A percentile compares a stretch with the other conserved stretches of the same genome.
phyloP scores from a whole-genome alignment of 192 early-diverging fungal species.

The Coemansia aciculifera region DNA sequence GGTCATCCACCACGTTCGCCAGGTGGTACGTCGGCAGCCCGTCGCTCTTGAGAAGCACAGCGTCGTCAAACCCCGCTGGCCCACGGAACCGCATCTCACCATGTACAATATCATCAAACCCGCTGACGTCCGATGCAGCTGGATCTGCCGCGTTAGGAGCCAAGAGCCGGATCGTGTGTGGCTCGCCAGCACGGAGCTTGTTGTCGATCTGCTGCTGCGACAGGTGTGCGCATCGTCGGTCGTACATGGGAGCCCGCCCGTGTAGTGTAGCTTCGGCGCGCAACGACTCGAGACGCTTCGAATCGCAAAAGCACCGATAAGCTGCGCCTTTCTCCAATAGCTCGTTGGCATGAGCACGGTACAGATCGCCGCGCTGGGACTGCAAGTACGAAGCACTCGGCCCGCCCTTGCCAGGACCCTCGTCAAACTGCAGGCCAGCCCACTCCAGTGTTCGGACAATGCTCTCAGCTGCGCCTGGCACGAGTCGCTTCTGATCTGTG shows the following conservation, averaged over 20 bases:
- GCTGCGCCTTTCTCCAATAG: conserved; percentile 72
- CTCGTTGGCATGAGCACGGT: conserved; percentile 63
- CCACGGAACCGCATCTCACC: conserved; percentile 68
- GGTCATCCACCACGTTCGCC: conserved; percentile 94
- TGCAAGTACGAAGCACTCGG: conserved; percentile 69
- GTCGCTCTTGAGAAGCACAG: conserved; percentile 88
- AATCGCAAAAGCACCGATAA: conserved; percentile 88
- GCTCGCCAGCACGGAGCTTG: conserved; percentile 56
- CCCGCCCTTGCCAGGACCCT: conserved; percentile 66
- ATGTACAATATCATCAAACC: conserved; percentile 73
- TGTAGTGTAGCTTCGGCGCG: conserved; percentile 58
- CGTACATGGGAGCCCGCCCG: conserved; percentile 69
- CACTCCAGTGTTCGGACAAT: conserved; percentile 68
- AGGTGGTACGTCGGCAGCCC: conserved; percentile 93
- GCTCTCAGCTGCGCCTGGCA: conserved; percentile 70
- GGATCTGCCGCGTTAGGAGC: conserved; percentile 35
- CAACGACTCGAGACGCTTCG: conserved; percentile 64
- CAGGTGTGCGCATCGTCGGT: conserved; percentile 74
- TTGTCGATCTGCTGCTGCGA: conserved; percentile 66
- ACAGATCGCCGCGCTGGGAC: conserved; percentile 75
- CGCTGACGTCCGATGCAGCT: conserved; percentile 59
- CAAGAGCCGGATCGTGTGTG: conserved; percentile 75
- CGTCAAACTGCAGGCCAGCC: conserved; percentile 77
- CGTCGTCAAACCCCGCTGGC: conserved; percentile 79
- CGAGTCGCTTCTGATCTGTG: conserved; percentile 80